Evolutionary conservation across 805 yeast genomes (phyloP).

Genomic region (Clavispora carvajalis): DNA sequence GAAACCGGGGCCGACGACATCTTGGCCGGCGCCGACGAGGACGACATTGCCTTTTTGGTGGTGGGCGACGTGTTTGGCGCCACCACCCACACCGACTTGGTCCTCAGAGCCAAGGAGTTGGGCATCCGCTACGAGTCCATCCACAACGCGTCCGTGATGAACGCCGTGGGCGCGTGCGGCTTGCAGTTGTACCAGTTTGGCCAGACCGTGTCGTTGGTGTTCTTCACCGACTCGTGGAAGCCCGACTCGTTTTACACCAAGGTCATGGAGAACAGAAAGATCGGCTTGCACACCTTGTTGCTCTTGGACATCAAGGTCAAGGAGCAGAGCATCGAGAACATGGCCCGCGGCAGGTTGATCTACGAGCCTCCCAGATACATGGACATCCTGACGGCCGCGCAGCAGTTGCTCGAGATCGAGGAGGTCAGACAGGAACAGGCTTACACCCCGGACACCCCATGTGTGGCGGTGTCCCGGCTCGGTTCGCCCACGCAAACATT

Average conservation of each 20-base stretch:
- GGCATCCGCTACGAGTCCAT: constrained; percentile 73
- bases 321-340: constrained; percentile 90
- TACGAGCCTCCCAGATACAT: constrained; percentile 97
- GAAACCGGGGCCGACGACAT: constrained; percentile 85
- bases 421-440: constrained; percentile 70
- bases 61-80: constrained; percentile 99
- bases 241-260: constrained; percentile 94
- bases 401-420: constrained; percentile 84
- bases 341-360: constrained; percentile 86
- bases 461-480: constrained; percentile 86
- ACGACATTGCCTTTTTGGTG: constrained; percentile 88
- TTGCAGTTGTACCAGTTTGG: constrained; percentile 92
- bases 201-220: constrained; percentile 94
- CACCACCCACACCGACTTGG: constrained; percentile 93
- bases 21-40: constrained; percentile 66
- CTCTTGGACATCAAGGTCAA: constrained; percentile 91
- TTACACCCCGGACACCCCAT: constrained; percentile 83
- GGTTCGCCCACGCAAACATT: constrained; percentile 83
- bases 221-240: constrained; percentile 92
- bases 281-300: constrained; percentile 88
- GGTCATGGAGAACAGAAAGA: constrained; percentile 78
- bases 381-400: constrained; percentile 86
- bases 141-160: constrained; percentile 97
- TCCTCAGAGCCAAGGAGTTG: constrained; percentile 83
- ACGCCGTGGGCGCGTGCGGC: constrained; percentile 98